These are phyloP conservation scores for Solanum virginianum DNA, from an alignment of 257 asterid genomes.

Conservation along the genomic window DNA sequence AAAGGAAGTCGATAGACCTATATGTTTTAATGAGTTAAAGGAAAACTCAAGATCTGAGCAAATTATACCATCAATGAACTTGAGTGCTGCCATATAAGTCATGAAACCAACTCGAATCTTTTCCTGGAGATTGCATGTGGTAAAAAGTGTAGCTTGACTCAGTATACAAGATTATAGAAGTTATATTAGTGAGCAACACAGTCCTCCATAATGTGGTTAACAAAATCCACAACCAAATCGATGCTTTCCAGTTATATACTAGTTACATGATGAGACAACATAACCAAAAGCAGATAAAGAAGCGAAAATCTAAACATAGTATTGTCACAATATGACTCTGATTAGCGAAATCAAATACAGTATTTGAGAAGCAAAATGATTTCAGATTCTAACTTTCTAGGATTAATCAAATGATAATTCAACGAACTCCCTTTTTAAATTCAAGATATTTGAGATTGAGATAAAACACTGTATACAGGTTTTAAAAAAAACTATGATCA, in stretches of 20 bases:
- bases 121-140: slow-evolving; percentile 38
- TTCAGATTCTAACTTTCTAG: not conserved
- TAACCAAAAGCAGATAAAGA: not conserved
- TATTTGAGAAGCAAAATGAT: not conserved
- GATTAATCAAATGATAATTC: not conserved
- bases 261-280: not conserved
- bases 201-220: not conserved
- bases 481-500: not conserved
- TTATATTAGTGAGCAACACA: not conserved
- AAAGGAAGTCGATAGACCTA: not conserved
- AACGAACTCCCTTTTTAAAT: not conserved
- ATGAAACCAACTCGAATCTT: slow-evolving; percentile 56
- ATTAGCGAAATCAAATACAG: not conserved
- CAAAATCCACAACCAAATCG: not conserved
- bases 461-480: not conserved
- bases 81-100: slow-evolving; percentile 80
- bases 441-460: not conserved
- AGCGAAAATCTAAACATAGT: not conserved
- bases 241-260: not conserved
- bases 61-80: slow-evolving; percentile 60
- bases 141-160: not conserved
- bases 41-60: not conserved
- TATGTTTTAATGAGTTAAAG: not conserved
- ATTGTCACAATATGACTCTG: not conserved
- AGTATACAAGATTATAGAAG: not conserved